A percentile compares a stretch with the other conserved stretches of the same genome.
phyloP scores from a whole-genome alignment of 768 basidiomycete genomes.

The Suillus bovinus region DNA sequence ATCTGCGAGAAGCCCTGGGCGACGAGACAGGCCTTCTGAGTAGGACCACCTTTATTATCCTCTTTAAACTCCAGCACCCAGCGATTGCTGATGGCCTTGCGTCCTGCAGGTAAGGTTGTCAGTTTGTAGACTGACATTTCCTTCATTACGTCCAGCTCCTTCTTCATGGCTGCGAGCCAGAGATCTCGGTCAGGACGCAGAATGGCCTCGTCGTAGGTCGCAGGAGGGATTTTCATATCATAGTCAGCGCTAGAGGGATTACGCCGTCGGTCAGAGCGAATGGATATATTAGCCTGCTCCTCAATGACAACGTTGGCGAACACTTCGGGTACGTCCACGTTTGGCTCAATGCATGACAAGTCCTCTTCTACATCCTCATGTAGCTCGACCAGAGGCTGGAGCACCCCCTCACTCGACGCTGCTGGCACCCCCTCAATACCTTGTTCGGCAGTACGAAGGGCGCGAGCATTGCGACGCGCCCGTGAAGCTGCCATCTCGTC shows the following conservation, averaged over 20 bases:
- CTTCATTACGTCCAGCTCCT: neutral
- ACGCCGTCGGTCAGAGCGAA: too few species aligned
- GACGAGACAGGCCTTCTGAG: neutral
- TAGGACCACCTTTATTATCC: neutral
- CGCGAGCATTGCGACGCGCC: too few species aligned
- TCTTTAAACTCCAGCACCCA: slow-evolving; percentile 6
- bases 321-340: neutral
- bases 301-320: too few species aligned
- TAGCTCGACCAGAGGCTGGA: too few species aligned
- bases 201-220: neutral
- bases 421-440: too few species aligned
- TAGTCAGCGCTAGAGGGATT: too few species aligned
- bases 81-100: neutral
- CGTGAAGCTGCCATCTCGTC: too few species aligned
- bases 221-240: too few species aligned
- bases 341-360: neutral
- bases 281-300: too few species aligned
- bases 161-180: neutral
- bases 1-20: slow-evolving; percentile 23
- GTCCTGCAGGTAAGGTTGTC: neutral
- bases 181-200: neutral
- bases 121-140: neutral
- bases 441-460: too few species aligned
- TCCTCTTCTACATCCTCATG: too few species aligned
- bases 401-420: too few species aligned